Base-by-base conservation (phyloP, 108 stramenopile species). In the Stephanodiscus triporus region DNA sequence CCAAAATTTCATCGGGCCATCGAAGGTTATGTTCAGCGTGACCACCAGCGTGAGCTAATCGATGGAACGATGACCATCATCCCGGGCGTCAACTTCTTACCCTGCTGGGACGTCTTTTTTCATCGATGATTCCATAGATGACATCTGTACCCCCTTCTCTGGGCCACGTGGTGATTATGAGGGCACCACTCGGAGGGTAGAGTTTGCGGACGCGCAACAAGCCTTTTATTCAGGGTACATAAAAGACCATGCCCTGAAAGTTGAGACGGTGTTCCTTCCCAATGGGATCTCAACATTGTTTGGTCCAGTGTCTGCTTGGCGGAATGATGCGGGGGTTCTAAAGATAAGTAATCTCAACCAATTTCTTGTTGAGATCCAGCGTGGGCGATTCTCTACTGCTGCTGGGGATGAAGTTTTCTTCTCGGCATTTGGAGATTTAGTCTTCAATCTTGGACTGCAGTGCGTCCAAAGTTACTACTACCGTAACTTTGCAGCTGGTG, bases 111-210 rank as follows among this genome's bases (percentile, higher is more conserved):
- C 40, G 32, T 66, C n/a, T 66, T 75, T 60, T 64, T 75, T 75
- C 57, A 59, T 75, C 11, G 65, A 75, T 56, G 23, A 51, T 30
- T 66, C 73, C 1, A 66, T 75, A 20, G 55, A 75, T 32, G 32
- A 23, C 29, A 42, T 29, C 26, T n/a, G n/a, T 66, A 32, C 23
- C 6, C 73, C 65, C 6, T 45, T 58, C 42, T 66, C 65, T 8
- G 73, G 73, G 30, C 73, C 73, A 24, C 32, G 30, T 56, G 73
- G 73, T 29, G 51, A 75, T 47, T 75, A 66, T 38, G 53, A 29
- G 32, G 65, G 73, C 50, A 55, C 73, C 22, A 22, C 58, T 16
- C 36, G 73, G 10, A 75, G 66, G 56, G 29, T 16, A 23, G 36
- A 59, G 16, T 66, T 59, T 34, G 16, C 13, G 9, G 6, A n/a